These are phyloP conservation scores for Rhodotorula sp. DNA, from an alignment of 1,284 basidiomycete species.

Conservation along the genomic window DNA sequence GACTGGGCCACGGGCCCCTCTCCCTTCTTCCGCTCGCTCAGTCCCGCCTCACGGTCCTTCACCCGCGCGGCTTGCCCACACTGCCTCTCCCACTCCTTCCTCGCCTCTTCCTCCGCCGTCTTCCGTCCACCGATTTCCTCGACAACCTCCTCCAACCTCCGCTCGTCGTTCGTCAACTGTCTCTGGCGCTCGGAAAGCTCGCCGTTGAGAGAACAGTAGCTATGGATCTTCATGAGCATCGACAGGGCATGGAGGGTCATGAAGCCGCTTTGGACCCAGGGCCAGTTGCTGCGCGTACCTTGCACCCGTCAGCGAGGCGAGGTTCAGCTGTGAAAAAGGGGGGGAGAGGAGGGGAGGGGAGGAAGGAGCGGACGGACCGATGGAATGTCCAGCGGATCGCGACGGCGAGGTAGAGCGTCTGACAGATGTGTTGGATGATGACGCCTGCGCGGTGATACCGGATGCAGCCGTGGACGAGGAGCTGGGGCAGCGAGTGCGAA, in stretches of 20 bases:
- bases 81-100: constrained; percentile 23
- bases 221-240: constrained; percentile 97
- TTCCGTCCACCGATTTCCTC: constrained; percentile 63
- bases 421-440: constrained; percentile 72
- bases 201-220: constrained; percentile 86
- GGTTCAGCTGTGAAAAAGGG: no score
- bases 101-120: constrained; percentile 49
- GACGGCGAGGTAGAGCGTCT: constrained; percentile 64
- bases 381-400: constrained; percentile 83
- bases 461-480: constrained; percentile 70
- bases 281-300: constrained; percentile 67
- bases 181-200: constrained; percentile 55
- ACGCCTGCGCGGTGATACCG: constrained; percentile 71
- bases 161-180: constrained; percentile 53
- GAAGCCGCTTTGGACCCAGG: constrained; percentile 75
- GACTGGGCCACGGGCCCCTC: background rate
- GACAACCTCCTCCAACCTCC: constrained; percentile 56
- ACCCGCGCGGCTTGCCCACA: background rate
- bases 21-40: background rate
- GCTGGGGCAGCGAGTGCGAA: constrained; percentile 11
- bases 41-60: background rate
- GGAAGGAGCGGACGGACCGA: constrained; percentile 50
- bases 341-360: background rate
- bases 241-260: constrained; percentile 59
- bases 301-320: no score